Evolutionary conservation across 2,329 filamentous ascomycete species (phyloP).

Genomic region (Aspergillus cejpii): DNA sequence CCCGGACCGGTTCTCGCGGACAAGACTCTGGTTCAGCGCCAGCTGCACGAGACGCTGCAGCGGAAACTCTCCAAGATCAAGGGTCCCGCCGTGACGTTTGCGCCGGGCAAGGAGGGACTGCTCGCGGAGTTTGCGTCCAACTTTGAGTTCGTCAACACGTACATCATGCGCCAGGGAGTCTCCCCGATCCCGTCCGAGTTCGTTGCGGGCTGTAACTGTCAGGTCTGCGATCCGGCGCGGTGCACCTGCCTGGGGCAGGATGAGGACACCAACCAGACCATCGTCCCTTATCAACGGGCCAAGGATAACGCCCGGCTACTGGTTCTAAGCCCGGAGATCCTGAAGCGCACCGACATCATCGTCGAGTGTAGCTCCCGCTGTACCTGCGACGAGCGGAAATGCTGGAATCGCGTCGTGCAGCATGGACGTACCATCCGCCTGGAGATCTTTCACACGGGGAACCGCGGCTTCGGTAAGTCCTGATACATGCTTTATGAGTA

Average conservation of each 20-base stretch:
- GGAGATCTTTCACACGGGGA: slow-evolving; percentile 40
- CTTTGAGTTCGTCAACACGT: slow-evolving; percentile 37
- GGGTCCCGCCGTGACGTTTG: slow-evolving; percentile 27
- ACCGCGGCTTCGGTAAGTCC: slow-evolving; percentile 38
- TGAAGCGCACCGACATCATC: slow-evolving; percentile 33
- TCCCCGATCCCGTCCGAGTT: slow-evolving; percentile 24
- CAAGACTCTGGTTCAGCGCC: slow-evolving; percentile 3
- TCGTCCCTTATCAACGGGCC: slow-evolving; percentile 28
- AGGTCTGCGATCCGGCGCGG: slow-evolving; percentile 19
- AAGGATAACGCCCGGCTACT: slow-evolving; percentile 12
- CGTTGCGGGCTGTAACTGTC: slow-evolving; percentile 31
- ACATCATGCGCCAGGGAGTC: slow-evolving; percentile 32
- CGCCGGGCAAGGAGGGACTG: slow-evolving; percentile 7
- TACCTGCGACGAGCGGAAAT: slow-evolving; percentile 26
- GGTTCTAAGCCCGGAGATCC: slow-evolving; percentile 28
- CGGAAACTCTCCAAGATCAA: slow-evolving; percentile 22
- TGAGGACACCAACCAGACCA: slow-evolving; percentile 22
- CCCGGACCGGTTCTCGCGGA: slow-evolving; percentile 9
- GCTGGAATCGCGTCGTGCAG: slow-evolving; percentile 41
- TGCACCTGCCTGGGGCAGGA: slow-evolving; percentile 32
- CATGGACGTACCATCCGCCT: slow-evolving; percentile 35
- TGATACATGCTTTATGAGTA: too few relatives aligned
- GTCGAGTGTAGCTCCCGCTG: slow-evolving; percentile 39
- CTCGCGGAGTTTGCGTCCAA: slow-evolving; percentile 26
- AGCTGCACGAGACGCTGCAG: slow-evolving; percentile 15